Conservation (phyloP, 2,329 filamentous ascomycete species). For the Grosmannia serpens region DNA sequence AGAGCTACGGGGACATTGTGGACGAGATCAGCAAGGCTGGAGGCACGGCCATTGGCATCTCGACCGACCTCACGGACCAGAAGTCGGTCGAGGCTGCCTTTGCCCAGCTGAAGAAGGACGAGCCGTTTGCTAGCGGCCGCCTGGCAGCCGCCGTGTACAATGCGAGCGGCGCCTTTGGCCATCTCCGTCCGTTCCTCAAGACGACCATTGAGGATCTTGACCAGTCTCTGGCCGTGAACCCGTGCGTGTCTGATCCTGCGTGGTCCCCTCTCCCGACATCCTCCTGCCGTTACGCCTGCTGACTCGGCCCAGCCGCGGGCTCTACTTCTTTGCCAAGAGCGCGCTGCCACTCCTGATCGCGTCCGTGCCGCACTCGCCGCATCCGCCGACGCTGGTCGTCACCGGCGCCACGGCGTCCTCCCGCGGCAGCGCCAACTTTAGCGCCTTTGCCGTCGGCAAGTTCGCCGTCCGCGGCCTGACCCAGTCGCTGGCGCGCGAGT, state of each 20-base stretch:
- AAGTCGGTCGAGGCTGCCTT: constrained; percentile 45
- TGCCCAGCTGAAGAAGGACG: constrained; percentile 45
- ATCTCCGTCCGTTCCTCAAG: constrained; percentile 48
- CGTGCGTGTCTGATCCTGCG: no score
- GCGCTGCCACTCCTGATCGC: constrained; percentile 60
- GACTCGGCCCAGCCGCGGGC: constrained; percentile 41
- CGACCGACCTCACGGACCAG: constrained; percentile 49
- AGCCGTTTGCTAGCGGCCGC: constrained; percentile 34
- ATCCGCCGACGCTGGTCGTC: constrained; percentile 72
- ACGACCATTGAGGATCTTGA: constrained; percentile 38
- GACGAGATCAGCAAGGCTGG: constrained; percentile 56
- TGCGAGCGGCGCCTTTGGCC: constrained; percentile 38
- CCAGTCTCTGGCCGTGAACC: constrained; percentile 30
- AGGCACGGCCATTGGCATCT: constrained; percentile 59
- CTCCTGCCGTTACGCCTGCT: not conserved
- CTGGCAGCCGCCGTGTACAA: constrained; percentile 62
- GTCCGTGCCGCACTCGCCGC: constrained; percentile 37
- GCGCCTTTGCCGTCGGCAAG: constrained; percentile 66
- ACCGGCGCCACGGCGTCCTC: constrained; percentile 77
- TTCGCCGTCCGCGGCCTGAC: constrained; percentile 65
- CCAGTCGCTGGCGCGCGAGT: constrained; percentile 71
- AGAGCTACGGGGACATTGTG: constrained; percentile 55
- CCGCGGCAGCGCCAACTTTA: constrained; percentile 57
- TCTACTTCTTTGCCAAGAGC: constrained; percentile 65
- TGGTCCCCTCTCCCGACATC: not conserved